Evolutionary conservation across 495 filamentous ascomycete species (phyloP).

Genomic region (Paragyromitra xinjiangensis): DNA sequence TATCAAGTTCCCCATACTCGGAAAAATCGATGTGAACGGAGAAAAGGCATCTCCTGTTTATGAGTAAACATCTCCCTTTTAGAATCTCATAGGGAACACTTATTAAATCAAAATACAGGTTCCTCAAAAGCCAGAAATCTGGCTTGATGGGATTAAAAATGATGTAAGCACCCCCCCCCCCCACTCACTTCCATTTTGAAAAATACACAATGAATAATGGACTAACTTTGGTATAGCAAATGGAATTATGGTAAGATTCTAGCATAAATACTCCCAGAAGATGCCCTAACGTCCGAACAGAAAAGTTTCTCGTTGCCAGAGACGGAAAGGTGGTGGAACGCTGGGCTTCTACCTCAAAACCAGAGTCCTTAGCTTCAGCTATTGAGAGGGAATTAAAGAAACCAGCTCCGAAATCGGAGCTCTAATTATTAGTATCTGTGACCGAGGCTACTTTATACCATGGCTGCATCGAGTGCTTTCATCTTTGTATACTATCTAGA

Average conservation of each 20-base stretch:
- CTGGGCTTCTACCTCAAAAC: slow-evolving; percentile 88
- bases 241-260: slow-evolving; percentile 55
- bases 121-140: slow-evolving; percentile 83
- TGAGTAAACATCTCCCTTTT: slow-evolving; percentile 63
- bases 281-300: slow-evolving; percentile 61
- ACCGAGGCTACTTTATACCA: background rate
- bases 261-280: slow-evolving; percentile 68
- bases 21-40: slow-evolving; percentile 94
- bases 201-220: slow-evolving; percentile 1
- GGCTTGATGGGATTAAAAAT: slow-evolving; percentile 85
- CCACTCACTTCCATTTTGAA: background rate
- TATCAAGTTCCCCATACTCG: slow-evolving; percentile 88
- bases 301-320: slow-evolving; percentile 91
- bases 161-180: slow-evolving; percentile 67
- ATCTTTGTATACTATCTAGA: slow-evolving; percentile 23
- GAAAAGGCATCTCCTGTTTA: slow-evolving; percentile 79
- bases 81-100: background rate
- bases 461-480: background rate
- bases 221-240: slow-evolving; percentile 47
- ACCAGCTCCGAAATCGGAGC: slow-evolving; percentile 29
- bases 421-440: slow-evolving; percentile 9
- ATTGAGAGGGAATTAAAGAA: slow-evolving; percentile 80
- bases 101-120: slow-evolving; percentile 21
- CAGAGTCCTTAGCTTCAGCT: slow-evolving; percentile 74
- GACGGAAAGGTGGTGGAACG: slow-evolving; percentile 83